phyloP scores from a whole-genome alignment of 371 early-diverging fungal genomes.

The Smittium culicis region DNA sequence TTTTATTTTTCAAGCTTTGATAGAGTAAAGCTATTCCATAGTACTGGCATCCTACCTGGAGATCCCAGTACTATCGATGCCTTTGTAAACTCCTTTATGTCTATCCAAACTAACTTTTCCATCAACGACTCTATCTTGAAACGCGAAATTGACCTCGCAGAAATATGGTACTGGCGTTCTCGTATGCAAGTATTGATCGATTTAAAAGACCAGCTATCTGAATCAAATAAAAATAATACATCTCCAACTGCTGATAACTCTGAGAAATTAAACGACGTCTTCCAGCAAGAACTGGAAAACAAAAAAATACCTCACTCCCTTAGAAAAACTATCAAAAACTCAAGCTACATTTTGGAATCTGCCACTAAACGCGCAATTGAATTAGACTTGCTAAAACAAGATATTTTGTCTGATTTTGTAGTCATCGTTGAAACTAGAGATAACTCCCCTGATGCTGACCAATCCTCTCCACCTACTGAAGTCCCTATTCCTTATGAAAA shows the following conservation, averaged over 20 bases:
- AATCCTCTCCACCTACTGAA: neutral
- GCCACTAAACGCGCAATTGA: slow-evolving; percentile 31
- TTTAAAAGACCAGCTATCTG: slow-evolving; percentile 20
- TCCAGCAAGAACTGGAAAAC: slow-evolving; percentile 20
- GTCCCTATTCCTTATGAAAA: slow-evolving; percentile 26
- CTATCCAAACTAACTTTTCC: slow-evolving; percentile 15
- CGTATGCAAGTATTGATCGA: slow-evolving; percentile 35
- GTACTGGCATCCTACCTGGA: slow-evolving; percentile 37
- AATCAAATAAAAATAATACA: neutral
- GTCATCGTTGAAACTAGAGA: slow-evolving; percentile 21
- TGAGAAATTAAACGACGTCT: neutral
- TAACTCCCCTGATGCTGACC: slow-evolving; percentile 4
- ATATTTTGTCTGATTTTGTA: slow-evolving; percentile 32
- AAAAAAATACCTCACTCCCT: slow-evolving; percentile 30
- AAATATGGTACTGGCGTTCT: slow-evolving; percentile 45
- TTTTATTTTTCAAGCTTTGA: slow-evolving; percentile 35
- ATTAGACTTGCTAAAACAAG: slow-evolving; percentile 23
- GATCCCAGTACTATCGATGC: slow-evolving; percentile 32
- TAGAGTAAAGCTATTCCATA: slow-evolving; percentile 31
- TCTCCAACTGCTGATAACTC: neutral
- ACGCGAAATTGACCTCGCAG: slow-evolving; percentile 30
- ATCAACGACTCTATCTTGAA: slow-evolving; percentile 15
- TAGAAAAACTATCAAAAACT: slow-evolving; percentile 26
- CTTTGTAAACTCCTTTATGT: slow-evolving; percentile 31
- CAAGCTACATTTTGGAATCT: slow-evolving; percentile 30